Conservation (phyloP, 2,329 filamentous ascomycete species). For the Pestalotiopsis sp. region DNA sequence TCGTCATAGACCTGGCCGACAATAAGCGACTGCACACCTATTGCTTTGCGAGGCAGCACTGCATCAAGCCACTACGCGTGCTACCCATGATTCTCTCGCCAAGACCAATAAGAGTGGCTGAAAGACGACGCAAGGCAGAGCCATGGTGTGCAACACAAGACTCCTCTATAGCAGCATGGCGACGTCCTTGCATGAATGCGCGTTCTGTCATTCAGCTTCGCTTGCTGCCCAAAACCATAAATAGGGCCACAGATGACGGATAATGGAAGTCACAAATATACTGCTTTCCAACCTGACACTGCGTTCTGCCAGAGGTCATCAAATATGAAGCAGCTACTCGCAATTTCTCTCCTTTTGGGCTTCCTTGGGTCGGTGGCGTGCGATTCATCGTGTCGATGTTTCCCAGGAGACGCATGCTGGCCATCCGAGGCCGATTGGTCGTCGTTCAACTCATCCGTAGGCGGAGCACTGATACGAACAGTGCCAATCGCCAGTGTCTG, state of each 20-base stretch:
- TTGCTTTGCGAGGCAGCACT: background rate
- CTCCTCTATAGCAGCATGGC: background rate
- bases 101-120: background rate
- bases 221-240: background rate
- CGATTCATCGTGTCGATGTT: constrained; percentile 23
- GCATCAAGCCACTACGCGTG: background rate
- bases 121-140: background rate
- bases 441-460: constrained; percentile 45
- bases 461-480: constrained; percentile 46
- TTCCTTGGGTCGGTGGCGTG: background rate
- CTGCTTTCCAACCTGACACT: background rate
- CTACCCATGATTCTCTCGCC: background rate
- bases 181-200: background rate
- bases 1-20: background rate
- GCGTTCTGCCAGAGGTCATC: background rate
- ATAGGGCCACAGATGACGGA: background rate
- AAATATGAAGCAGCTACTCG: background rate
- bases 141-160: background rate
- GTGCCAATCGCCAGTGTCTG: constrained; percentile 47
- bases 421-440: constrained; percentile 42
- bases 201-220: background rate
- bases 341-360: background rate
- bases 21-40: background rate
- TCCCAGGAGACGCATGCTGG: constrained; percentile 50
- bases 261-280: background rate